Evolutionary conservation across 2,329 filamentous ascomycete genomes (phyloP).

Genomic region (Aspergillus spinulosporus): DNA sequence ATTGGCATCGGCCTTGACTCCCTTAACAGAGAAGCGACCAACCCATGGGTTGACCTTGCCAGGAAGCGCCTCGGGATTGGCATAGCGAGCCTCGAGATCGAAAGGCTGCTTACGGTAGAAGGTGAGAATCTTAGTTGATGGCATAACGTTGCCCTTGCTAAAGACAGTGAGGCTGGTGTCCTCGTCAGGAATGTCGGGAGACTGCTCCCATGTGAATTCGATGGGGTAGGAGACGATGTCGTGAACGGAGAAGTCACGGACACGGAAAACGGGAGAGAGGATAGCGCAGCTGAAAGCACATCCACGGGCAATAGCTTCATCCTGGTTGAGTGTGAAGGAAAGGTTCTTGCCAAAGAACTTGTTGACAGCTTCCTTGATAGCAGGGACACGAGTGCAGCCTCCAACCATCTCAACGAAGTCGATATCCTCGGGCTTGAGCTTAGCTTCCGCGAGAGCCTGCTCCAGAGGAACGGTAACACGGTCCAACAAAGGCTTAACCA

Average conservation of each 20-base stretch:
- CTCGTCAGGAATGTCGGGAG: constrained; percentile 95
- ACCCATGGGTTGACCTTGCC: constrained; percentile 94
- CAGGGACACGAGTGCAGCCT: constrained; percentile 88
- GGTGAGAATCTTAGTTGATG: constrained; percentile 97
- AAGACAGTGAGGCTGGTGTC: constrained; percentile 97
- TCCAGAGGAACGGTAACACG: constrained; percentile 74
- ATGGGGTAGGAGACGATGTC: constrained; percentile 98
- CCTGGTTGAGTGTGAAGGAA: constrained; percentile 96
- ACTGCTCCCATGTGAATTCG: constrained; percentile 99
- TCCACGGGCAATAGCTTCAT: constrained; percentile 92
- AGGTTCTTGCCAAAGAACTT: constrained; percentile 89
- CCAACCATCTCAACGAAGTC: constrained; percentile 91
- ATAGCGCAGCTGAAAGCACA: constrained; percentile 98
- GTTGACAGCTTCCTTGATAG: constrained; percentile 86
- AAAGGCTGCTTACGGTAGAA: constrained; percentile 99
- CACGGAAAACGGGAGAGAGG: constrained; percentile 94
- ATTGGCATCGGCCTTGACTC: constrained; percentile 87
- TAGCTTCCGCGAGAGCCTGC: constrained; percentile 90
- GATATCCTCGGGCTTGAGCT: constrained; percentile 87
- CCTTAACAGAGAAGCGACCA: constrained; percentile 96
- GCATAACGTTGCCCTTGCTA: constrained; percentile 94
- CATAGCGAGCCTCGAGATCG: constrained; percentile 92
- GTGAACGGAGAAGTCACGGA: constrained; percentile 96
- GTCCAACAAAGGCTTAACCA: constrained; percentile 80
- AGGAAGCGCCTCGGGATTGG: constrained; percentile 80